These are phyloP conservation scores for Malus sieversii DNA, from an alignment of 306 rosid species.

Conservation along the genomic window DNA sequence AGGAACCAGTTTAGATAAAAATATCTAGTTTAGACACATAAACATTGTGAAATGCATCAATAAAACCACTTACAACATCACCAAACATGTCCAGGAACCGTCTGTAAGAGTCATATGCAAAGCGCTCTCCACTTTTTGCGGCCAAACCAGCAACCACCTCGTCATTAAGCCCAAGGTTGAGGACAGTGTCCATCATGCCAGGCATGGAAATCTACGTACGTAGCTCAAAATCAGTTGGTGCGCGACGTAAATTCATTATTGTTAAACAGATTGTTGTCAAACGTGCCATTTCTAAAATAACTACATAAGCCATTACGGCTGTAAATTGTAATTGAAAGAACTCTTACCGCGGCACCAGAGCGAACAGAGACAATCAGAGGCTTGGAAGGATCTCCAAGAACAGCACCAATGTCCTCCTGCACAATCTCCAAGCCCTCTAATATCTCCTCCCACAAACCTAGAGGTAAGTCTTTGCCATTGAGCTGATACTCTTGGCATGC, in stretches of 20 bases:
- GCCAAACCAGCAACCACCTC: conserved; percentile 84
- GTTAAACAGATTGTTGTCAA: too few species aligned
- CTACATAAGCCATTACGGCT: too few species aligned
- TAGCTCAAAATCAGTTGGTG: not conserved
- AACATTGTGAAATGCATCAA: not conserved
- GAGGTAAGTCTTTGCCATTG: conserved; percentile 49
- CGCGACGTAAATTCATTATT: too few species aligned
- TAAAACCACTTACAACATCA: conserved; percentile 64
- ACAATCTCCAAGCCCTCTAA: conserved; percentile 56
- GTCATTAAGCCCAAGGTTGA: conserved; percentile 92
- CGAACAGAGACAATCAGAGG: conserved; percentile 89
- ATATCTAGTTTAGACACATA: not conserved
- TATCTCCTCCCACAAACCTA: conserved; percentile 78
- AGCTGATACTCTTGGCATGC: conserved; percentile 91
- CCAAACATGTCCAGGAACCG: conserved; percentile 98
- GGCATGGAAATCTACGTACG: conserved; percentile 79
- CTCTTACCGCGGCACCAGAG: conserved; percentile 94
- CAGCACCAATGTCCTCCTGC: conserved; percentile 65
- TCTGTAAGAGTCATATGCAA: conserved; percentile 84
- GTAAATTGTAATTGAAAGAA: not conserved
- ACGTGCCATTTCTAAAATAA: too few species aligned
- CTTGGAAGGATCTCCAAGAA: conserved; percentile 74
- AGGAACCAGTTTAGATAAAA: not conserved
- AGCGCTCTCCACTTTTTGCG: conserved; percentile 88
- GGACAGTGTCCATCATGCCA: conserved; percentile 99